These are phyloP conservation scores for Tricholoma saponaceum DNA, from an alignment of 768 basidiomycete species.

Conservation along the genomic window DNA sequence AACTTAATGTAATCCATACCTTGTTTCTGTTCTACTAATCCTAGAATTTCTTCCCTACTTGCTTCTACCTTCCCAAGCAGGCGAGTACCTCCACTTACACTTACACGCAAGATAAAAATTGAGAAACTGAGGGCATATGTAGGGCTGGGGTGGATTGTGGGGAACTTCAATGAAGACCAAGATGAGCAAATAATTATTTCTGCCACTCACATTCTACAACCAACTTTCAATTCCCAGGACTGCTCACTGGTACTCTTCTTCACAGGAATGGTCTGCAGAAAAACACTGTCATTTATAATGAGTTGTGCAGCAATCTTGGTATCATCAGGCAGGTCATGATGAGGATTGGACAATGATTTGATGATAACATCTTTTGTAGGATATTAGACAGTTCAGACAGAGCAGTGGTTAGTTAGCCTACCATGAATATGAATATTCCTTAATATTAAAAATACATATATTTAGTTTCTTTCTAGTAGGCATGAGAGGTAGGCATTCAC, in stretches of 20 bases:
- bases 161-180: too few relatives aligned
- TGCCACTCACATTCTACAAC: background rate
- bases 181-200: background rate
- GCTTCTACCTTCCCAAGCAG: background rate
- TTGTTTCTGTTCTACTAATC: background rate
- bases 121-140: background rate
- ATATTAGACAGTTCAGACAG: background rate
- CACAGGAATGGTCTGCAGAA: background rate
- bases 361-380: background rate
- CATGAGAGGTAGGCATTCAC: background rate
- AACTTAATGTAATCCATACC: background rate
- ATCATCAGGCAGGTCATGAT: background rate
- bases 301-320: background rate
- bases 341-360: background rate
- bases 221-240: background rate
- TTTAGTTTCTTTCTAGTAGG: background rate
- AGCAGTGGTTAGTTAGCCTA: background rate
- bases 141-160: background rate
- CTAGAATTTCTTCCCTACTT: background rate
- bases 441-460: background rate
- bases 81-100: background rate
- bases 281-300: background rate
- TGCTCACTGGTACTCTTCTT: background rate
- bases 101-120: background rate
- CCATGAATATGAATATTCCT: background rate